Base-by-base conservation (phyloP, 1,284 basidiomycete species). In the Rhodotorula sp. region DNA sequence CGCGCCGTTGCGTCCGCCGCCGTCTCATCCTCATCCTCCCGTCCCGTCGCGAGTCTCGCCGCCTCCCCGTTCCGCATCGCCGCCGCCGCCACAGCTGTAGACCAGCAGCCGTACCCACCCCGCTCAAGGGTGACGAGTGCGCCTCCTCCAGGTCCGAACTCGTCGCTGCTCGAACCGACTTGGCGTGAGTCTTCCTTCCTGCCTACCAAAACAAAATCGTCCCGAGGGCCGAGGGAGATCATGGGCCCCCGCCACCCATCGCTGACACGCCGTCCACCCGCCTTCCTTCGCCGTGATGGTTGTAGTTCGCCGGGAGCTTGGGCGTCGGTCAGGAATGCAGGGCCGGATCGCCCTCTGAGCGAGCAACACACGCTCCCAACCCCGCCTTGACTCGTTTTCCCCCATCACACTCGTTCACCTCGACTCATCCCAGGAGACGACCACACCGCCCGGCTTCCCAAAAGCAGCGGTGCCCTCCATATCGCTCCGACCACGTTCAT, bases 301-400 rank as follows among this genome's bases (percentile, higher is more conserved):
- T 14, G 12, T 48, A 38, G 60, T 50, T 15, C 60, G 48, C 19
- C 48, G 28, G 14, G 38, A 38, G 23, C 60, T 62, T 43, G 38
- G 38, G 1, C 48, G 60, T 3, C 60, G 52, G 60, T 16, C 21
- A 6, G 23, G 31, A 21, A 49, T 49, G 34, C 60, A 62, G 15
- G 60, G 60, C 28, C 60, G 60, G 48, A 62, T 62, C 60, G 38
- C 60, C 23, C 60, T 62, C 31, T 62, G 19, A 38, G 34, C 31
- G 49, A 23, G 48, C 31, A 38, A 6, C 21, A 34, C 26, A 34
- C 34, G 34, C 34, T 6, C 34, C 34, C 34, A 34, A 34, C 34
- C 28, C 28, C 28, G 28, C 28, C 28, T 28, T 28, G 28, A 34
- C 8, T 14, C 38, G 38, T 3, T 1, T 43, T 43, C 10, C 12